A percentile compares a stretch with the other conserved stretches of the same genome.
phyloP scores from a whole-genome alignment of 805 yeast genomes.

The Zygosaccharomyces pseudorouxii region DNA sequence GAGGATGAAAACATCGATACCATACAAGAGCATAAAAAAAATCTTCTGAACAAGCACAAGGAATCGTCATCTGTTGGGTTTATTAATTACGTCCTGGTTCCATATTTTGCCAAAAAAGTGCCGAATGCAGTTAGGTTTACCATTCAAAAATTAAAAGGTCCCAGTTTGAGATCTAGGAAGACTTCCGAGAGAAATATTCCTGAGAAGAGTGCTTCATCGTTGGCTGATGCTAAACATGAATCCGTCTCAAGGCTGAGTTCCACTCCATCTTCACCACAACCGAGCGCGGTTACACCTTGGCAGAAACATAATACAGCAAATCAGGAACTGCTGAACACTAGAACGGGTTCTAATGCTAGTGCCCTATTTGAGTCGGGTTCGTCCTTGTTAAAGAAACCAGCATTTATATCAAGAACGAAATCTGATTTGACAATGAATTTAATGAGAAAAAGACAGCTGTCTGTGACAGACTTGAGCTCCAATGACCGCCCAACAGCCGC shows the following conservation, averaged over 20 bases:
- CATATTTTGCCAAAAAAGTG: conserved; percentile 46
- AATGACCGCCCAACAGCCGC: background rate
- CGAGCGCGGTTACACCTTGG: conserved; percentile 2
- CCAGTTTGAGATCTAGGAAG: conserved; percentile 34
- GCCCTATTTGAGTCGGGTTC: conserved; percentile 25
- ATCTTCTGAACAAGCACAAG: conserved; percentile 25
- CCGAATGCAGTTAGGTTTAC: conserved; percentile 46
- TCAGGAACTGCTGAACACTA: conserved; percentile 12
- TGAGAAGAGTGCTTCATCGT: conserved; percentile 8
- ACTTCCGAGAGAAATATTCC: conserved; percentile 7
- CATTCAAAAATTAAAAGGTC: conserved; percentile 46
- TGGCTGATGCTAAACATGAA: conserved; percentile 3
- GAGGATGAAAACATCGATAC: conserved; percentile 7
- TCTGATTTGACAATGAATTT: conserved; percentile 30
- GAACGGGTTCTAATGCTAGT: conserved; percentile 26
- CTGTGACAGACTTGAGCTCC: conserved; percentile 22
- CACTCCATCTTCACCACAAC: conserved; percentile 13
- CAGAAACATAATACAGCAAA: background rate
- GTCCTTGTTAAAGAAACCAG: conserved; percentile 13
- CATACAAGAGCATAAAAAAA: conserved; percentile 24
- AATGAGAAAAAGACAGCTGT: conserved; percentile 29
- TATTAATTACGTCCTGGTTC: conserved; percentile 48
- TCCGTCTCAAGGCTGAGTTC: conserved; percentile 12
- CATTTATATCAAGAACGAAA: conserved; percentile 24
- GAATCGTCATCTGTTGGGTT: conserved; percentile 45